Conservation (phyloP, 108 stramenopile genomes). For the Nannochloropsis salina region DNA sequence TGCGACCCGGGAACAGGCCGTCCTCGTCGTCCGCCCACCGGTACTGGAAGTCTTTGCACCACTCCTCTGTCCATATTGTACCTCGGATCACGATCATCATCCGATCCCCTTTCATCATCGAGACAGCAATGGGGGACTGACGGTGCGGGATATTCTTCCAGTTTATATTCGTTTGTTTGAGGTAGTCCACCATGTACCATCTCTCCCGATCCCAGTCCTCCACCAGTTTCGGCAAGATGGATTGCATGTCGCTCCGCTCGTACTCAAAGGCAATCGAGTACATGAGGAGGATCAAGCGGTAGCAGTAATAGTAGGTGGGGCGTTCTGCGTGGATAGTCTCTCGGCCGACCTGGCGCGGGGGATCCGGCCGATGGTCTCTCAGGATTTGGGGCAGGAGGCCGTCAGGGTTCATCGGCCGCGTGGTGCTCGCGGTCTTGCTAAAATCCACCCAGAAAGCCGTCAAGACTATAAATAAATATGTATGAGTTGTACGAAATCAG, state of each 20-base stretch:
- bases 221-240: background rate
- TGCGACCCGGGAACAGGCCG: background rate
- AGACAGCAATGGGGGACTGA: background rate
- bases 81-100: conserved; percentile 14
- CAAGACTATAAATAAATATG: background rate
- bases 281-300: conserved; percentile 12
- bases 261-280: background rate
- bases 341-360: conserved; percentile 6
- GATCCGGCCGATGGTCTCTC: background rate
- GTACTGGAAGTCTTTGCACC: conserved; percentile 9
- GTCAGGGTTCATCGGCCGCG: background rate
- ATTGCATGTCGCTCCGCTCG: background rate
- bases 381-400: conserved; percentile 13
- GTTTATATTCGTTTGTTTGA: background rate
- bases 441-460: background rate
- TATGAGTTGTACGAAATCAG: too few relatives aligned
- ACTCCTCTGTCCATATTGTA: conserved; percentile 20
- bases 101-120: conserved; percentile 9
- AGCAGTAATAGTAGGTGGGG: conserved; percentile 20
- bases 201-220: conserved; percentile 12
- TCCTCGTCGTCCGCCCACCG: background rate
- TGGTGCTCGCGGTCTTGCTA: conserved; percentile 10
- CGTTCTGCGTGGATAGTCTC: background rate
- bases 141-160: background rate
- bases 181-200: conserved; percentile 1